phyloP scores from a whole-genome alignment of 495 filamentous ascomycete species.

The Penicillium fimorum region DNA sequence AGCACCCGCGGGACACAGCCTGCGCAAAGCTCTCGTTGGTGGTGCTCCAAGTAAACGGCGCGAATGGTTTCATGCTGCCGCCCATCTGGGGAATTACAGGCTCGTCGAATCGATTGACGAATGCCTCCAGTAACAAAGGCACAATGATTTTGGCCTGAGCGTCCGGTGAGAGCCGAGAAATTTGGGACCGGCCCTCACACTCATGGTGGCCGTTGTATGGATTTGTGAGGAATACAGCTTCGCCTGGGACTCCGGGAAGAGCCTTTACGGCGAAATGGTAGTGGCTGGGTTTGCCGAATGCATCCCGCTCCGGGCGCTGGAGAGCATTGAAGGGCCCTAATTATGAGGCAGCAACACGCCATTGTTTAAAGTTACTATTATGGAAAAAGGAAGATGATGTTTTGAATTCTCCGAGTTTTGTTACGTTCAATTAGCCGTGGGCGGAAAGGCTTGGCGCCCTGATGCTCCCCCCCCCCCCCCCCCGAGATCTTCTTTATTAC shows the following conservation, averaged over 20 bases:
- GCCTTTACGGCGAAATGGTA: constrained; percentile 5
- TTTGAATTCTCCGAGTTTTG: no score
- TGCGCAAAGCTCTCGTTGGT: neutral
- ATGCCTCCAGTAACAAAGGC: constrained; percentile 9
- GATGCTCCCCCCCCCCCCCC: no score
- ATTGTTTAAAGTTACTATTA: neutral
- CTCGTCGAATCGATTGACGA: constrained; percentile 7
- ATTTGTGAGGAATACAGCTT: constrained; percentile 7
- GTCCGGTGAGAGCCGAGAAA: neutral
- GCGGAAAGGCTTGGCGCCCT: neutral
- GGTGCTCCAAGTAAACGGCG: constrained; percentile 8
- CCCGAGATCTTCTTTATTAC: neutral
- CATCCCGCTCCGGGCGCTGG: neutral
- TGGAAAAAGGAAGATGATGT: neutral
- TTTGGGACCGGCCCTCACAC: constrained; percentile 3
- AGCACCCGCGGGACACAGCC: constrained; percentile 1
- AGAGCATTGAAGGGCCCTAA: neutral
- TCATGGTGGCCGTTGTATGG: constrained; percentile 5
- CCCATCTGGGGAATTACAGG: neutral
- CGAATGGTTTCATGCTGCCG: neutral
- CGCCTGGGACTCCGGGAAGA: neutral
- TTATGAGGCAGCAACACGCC: neutral
- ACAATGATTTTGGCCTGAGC: constrained; percentile 10
- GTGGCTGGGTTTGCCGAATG: constrained; percentile 1
- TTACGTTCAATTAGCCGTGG: neutral